These are phyloP conservation scores for Aegilops longissima DNA, from an alignment of 176 grass and related monocot species.

Conservation along the genomic window DNA sequence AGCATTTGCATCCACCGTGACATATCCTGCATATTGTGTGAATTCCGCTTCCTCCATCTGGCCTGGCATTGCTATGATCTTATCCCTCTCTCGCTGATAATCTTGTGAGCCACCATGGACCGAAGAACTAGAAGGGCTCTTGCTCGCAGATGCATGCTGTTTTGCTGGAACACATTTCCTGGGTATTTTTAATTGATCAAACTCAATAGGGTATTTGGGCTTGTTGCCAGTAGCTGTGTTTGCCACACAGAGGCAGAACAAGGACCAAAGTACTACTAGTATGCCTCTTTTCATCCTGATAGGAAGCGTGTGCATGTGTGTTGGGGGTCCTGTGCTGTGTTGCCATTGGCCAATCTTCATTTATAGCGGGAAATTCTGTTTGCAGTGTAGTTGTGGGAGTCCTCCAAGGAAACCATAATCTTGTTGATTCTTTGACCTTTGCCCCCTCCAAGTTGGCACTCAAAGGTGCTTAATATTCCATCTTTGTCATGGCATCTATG, in stretches of 20 bases:
- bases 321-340: conserved; percentile 37
- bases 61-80: conserved; percentile 53
- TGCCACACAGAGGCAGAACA: conserved; percentile 43
- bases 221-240: conserved; percentile 25
- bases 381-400: conserved; percentile 31
- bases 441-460: conserved; percentile 32
- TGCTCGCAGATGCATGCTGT: conserved; percentile 3
- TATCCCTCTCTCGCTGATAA: conserved; percentile 39
- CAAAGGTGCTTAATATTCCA: conserved; percentile 32
- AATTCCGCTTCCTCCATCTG: conserved; percentile 41
- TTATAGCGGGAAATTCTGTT: conserved; percentile 45
- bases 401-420: conserved; percentile 49
- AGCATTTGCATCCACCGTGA: conserved; percentile 53
- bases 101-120: conserved; percentile 15
- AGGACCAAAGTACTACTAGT: conserved; percentile 47
- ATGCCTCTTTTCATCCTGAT: conserved; percentile 49
- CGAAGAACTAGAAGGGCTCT: conserved; percentile 1
- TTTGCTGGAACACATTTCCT: conserved; percentile 31
- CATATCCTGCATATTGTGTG: conserved; percentile 65
- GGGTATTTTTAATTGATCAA: conserved; percentile 28
- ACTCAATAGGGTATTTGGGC: conserved; percentile 36
- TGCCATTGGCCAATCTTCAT: conserved; percentile 52
- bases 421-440: conserved; percentile 47
- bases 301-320: conserved; percentile 48
- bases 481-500: conserved; percentile 37